These are phyloP conservation scores for Aegilops speltoides DNA, from an alignment of 176 grass and related monocot species.

Conservation along the genomic window DNA sequence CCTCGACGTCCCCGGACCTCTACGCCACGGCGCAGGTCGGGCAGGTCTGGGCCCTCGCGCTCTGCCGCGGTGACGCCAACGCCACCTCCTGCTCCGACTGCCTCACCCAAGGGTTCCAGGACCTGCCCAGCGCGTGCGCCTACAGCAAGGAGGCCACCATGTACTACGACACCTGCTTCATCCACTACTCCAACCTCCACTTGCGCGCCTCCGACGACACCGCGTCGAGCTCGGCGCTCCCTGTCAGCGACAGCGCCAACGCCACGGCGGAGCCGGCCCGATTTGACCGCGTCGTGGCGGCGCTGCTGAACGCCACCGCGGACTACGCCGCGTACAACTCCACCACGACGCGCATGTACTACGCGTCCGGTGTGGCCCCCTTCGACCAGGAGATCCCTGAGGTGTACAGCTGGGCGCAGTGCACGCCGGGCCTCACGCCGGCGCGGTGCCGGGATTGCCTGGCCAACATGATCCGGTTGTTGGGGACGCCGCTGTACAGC, in stretches of 20 bases:
- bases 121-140: slow-evolving; percentile 4
- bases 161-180: slow-evolving; percentile 27
- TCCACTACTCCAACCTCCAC: slow-evolving; percentile 24
- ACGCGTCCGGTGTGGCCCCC: slow-evolving; percentile 31
- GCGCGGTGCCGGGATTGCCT: slow-evolving; percentile 43
- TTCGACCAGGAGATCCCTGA: slow-evolving; percentile 15
- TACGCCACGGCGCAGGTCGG: slow-evolving; percentile 17
- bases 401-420: slow-evolving; percentile 61
- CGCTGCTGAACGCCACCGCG: slow-evolving; percentile 25
- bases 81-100: not conserved
- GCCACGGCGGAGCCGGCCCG: not conserved
- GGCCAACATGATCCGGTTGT: not conserved
- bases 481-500: not conserved
- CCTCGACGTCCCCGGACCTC: slow-evolving; percentile 22
- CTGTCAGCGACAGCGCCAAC: not conserved
- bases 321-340: slow-evolving; percentile 34
- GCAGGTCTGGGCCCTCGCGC: slow-evolving; percentile 10
- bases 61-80: slow-evolving; percentile 38
- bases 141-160: slow-evolving; percentile 2
- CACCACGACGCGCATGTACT: slow-evolving; percentile 21
- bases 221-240: not conserved
- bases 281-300: not conserved
- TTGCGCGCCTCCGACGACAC: not conserved
- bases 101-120: slow-evolving; percentile 17
- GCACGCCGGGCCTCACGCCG: slow-evolving; percentile 39